Evolutionary conservation across 257 asterid genomes (phyloP).

Genomic region (Galeopsis tetrahit): DNA sequence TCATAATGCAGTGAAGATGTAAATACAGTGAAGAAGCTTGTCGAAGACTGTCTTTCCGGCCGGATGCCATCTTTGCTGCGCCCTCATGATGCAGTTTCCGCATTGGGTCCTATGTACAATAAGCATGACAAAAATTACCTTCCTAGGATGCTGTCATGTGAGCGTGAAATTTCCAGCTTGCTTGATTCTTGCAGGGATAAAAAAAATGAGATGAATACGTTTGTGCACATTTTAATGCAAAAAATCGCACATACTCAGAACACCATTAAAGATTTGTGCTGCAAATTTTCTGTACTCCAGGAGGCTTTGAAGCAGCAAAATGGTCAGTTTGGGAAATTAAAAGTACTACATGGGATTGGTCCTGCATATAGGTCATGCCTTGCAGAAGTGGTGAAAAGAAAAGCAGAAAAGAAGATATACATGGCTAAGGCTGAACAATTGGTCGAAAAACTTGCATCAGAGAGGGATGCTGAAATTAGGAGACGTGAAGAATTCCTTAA

Average conservation of each 20-base stretch:
- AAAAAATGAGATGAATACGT: constrained; percentile 87
- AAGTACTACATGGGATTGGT: constrained; percentile 80
- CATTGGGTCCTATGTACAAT: constrained; percentile 92
- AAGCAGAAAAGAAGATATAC: constrained; percentile 83
- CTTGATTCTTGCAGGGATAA: constrained; percentile 72
- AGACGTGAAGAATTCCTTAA: constrained; percentile 81
- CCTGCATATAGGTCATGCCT: constrained; percentile 92
- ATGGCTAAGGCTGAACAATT: constrained; percentile 95
- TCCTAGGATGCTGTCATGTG: constrained; percentile 86
- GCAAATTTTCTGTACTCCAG: constrained; percentile 80
- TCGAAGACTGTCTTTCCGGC: constrained; percentile 77
- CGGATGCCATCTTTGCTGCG: constrained; percentile 80
- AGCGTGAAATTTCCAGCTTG: constrained; percentile 61
- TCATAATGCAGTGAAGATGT: constrained; percentile 81
- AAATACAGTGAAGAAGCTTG: constrained; percentile 85
- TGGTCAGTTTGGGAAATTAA: constrained; percentile 79
- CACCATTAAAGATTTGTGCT: constrained; percentile 74
- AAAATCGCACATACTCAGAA: constrained; percentile 79
- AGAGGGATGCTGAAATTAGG: constrained; percentile 79
- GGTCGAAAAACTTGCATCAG: constrained; percentile 88
- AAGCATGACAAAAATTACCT: constrained; percentile 77
- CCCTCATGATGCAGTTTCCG: constrained; percentile 98
- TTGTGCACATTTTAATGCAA: constrained; percentile 85
- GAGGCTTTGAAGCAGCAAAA: constrained; percentile 87
- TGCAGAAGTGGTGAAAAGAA: constrained; percentile 91